Percentiles rank a stretch among this genome's conserved stretches.
Evolutionary conservation across 768 basidiomycete genomes (phyloP).

Genomic region (Lentinula lateritia): DNA sequence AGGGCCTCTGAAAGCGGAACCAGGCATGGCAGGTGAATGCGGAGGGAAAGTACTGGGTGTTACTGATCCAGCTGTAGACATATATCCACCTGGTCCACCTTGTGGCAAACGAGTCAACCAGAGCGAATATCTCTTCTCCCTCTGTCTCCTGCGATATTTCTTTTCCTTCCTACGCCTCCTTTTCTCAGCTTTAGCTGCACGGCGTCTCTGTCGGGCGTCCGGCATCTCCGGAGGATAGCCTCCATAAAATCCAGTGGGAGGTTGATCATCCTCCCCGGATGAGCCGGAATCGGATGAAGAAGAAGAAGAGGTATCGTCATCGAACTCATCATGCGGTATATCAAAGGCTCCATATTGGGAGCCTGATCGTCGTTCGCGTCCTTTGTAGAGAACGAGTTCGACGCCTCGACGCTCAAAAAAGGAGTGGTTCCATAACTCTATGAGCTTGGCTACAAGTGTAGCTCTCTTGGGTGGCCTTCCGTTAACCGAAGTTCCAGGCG

Average conservation of each 20-base stretch:
- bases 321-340: slow-evolving; percentile 41
- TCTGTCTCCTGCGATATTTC: slow-evolving; percentile 55
- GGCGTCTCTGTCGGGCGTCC: slow-evolving; percentile 47
- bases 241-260: slow-evolving; percentile 29
- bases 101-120: slow-evolving; percentile 50
- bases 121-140: slow-evolving; percentile 57
- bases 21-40: background rate
- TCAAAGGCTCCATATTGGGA: slow-evolving; percentile 49
- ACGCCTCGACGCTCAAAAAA: slow-evolving; percentile 73
- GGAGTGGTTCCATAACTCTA: slow-evolving; percentile 74
- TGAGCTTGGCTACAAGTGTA: slow-evolving; percentile 58
- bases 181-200: slow-evolving; percentile 50
- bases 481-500: slow-evolving; percentile 41
- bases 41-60: background rate
- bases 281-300: slow-evolving; percentile 36
- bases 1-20: background rate
- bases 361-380: slow-evolving; percentile 74
- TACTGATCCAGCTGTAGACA: background rate
- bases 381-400: slow-evolving; percentile 79
- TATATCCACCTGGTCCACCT: slow-evolving; percentile 14
- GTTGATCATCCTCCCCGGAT: slow-evolving; percentile 31
- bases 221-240: slow-evolving; percentile 36
- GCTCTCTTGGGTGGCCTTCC: slow-evolving; percentile 54
- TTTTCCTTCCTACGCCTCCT: slow-evolving; percentile 59
- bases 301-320: slow-evolving; percentile 31